Evolutionary conservation across 2,329 filamentous ascomycete genomes (phyloP), one percentile per base, ranked within the genome.

Genomic region (Pseudogymnoascus sp.): DNA sequence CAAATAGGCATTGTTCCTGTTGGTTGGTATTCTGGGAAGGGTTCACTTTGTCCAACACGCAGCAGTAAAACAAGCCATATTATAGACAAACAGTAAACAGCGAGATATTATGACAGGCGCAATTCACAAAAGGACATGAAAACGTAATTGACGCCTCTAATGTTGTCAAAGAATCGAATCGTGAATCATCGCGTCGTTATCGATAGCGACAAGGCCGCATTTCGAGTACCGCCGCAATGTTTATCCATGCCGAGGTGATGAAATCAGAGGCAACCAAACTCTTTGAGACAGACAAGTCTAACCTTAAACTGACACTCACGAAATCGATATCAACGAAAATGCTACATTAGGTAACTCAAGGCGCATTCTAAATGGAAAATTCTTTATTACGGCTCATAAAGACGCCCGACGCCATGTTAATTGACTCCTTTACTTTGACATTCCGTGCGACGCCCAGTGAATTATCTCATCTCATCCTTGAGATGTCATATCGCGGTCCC

Each of bases 1-100:
- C 87, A 90, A 25, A 63, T 41, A 38, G 58, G 16, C 57, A 62
- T 60, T 28, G 37, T 62, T 25, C 33, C 67, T 71, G 16, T 70
- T 76, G 33, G 65, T 84, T 9, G 81, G 82, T 0, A 79, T 39
- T 37, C 12, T 58, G 14, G 12, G 57, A 38, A 38, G 33, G 12
- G 20, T 25, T 58, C 57, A 39, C 18, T 37, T 58, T 37, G 57
- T 58, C 57, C 28, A n/a, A 33, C 47, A 20, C 16, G 11, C 47
- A 54, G 28, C 25, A 54, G 33, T 33, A 54, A 18, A 33, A 54
- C 33, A 54, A 20, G 28, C 47, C 47, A 54, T 54, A 54, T 54
- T 54, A 54, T 33, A 54, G 14, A 50, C 5, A 33, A 14, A 33
- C 28, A 33, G 47, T 33, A 54, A 54, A 33, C 9, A 12, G 28